Conservation (phyloP, 257 asterid species). For the Orobanche coerulescens region DNA sequence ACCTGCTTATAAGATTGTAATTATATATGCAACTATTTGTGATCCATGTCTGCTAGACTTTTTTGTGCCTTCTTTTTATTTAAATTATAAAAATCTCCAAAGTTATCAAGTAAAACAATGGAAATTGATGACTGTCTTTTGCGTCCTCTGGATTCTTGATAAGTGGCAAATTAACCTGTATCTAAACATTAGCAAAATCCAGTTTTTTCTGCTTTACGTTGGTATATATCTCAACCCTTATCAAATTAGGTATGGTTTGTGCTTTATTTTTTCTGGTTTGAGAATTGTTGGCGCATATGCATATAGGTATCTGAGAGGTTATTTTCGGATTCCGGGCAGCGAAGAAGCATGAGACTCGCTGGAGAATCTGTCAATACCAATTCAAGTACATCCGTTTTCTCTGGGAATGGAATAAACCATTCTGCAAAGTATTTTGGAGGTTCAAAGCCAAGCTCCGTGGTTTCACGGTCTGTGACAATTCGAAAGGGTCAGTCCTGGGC, state of each 20-base stretch:
- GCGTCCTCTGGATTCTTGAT: constrained; percentile 5
- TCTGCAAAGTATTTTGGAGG: constrained; percentile 59
- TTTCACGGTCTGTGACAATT: constrained; percentile 56
- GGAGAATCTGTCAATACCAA: constrained; percentile 61
- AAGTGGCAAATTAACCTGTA: neutral
- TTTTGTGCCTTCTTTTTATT: neutral
- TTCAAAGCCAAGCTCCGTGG: constrained; percentile 48
- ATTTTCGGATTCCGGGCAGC: constrained; percentile 88
- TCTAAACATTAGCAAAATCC: neutral
- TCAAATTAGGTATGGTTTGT: neutral
- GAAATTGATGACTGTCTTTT: neutral
- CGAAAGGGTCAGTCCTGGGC: constrained; percentile 70
- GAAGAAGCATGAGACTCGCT: constrained; percentile 87
- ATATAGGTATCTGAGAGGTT: constrained; percentile 89
- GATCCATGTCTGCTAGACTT: neutral
- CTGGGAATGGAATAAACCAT: constrained; percentile 66
- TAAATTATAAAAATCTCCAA: neutral
- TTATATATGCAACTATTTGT: neutral
- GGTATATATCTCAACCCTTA: neutral
- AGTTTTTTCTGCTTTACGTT: neutral
- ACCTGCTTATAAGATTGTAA: constrained; percentile 7
- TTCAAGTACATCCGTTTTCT: constrained; percentile 38
- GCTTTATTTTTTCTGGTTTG: neutral
- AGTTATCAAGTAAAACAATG: neutral
- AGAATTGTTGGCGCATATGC: constrained; percentile 27